Conservation (phyloP, 2,329 filamentous ascomycete species). For the Botrytis porri region DNA sequence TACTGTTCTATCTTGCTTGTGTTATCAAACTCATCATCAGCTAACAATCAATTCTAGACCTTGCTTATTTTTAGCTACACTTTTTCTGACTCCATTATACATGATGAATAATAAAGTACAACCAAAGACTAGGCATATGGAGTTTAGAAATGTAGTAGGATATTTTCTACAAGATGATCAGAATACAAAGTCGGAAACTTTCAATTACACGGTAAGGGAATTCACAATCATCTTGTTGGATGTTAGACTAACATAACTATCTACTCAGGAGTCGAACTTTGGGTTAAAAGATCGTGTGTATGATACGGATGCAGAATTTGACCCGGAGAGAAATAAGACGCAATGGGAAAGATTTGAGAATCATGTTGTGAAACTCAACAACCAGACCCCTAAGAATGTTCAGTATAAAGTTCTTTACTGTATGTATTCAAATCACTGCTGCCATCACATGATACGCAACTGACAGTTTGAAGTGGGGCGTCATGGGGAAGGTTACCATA, state of each 20-base stretch:
- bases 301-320: constrained; percentile 49
- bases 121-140: constrained; percentile 29
- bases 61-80: constrained; percentile 29
- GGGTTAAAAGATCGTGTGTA: constrained; percentile 61
- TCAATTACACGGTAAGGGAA: constrained; percentile 61
- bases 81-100: constrained; percentile 28
- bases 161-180: constrained; percentile 65
- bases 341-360: constrained; percentile 65
- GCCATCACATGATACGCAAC: constrained; percentile 17
- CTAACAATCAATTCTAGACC: constrained; percentile 24
- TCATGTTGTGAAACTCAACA: constrained; percentile 56
- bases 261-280: constrained; percentile 57
- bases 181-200: constrained; percentile 52
- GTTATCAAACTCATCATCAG: background rate
- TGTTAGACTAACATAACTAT: background rate
- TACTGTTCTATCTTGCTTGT: background rate
- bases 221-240: constrained; percentile 53
- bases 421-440: constrained; percentile 14
- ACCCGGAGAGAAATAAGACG: constrained; percentile 44
- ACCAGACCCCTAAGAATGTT: constrained; percentile 43
- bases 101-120: constrained; percentile 30
- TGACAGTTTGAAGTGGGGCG: constrained; percentile 49
- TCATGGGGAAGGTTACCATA: constrained; percentile 67
- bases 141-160: constrained; percentile 58
- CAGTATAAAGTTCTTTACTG: constrained; percentile 64